Evolutionary conservation across 345 rosid genomes (phyloP), one percentile per base, ranked within the genome.

Genomic region (Kernera saxatilis): DNA sequence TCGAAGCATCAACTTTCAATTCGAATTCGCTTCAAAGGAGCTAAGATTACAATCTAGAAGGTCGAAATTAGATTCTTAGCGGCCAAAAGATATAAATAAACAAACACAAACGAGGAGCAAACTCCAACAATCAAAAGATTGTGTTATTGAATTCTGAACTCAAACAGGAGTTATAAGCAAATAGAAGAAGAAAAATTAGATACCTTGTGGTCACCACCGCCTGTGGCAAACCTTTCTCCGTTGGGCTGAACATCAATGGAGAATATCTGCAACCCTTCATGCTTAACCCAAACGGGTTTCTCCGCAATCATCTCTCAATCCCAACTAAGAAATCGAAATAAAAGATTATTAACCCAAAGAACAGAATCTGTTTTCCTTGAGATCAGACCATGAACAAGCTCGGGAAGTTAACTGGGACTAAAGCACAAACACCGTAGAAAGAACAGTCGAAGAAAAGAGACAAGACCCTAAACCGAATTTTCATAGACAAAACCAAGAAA

Each of bases 131-230:
- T 11, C 33, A 29, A 53, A 14, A 13, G 57, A 43, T 4, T 21
- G 40, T 13, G 11, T 23, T 2, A 23, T 22, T 37, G 45, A 55
- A 69, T 11, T 55, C 19, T 37, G 21, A 30, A 69, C 3, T 26
- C 26, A 6, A 46, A 2, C 33, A 13, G 2, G 23, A 40, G 14
- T 13, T 21, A 40, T 3, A 48, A 35, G 21, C 39, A 48, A 45
- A 60, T 3, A 21, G 33, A 72, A 43, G 22, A 64, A 49, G 57
- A 6, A 74, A 48, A 61, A 15, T 8, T 26, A 45, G 32, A 35
- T 58, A 94, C 99, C 99, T 94, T 94, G 81, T 92, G 93, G 81
- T 94, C 98, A 61, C 99, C 98, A 71, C 98, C 99, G 57, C 99
- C 98, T 23, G 98, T 91, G 56, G 98, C 98, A 77, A 94, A 91